Evolutionary conservation across 495 filamentous ascomycete genomes (phyloP), one percentile per base, ranked within the genome.

Genomic region (Parathielavia appendiculata): DNA sequence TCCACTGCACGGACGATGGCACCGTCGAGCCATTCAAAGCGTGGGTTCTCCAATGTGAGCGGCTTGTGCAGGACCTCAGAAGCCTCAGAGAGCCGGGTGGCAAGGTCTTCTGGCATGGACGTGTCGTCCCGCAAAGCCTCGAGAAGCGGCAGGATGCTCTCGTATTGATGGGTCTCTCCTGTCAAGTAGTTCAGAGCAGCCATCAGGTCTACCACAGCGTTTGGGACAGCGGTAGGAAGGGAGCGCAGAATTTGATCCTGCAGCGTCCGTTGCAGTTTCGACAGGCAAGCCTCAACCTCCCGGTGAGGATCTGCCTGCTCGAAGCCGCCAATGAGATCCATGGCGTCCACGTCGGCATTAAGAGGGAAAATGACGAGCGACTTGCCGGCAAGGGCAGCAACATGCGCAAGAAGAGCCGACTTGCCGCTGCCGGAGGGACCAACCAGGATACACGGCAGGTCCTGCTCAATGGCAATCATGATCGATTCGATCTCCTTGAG

Each of bases 11-110:
- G 82, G 20, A 97, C 86, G 34, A 99, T 83, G 55, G 92, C 80
- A 45, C 95, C 92, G 68, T 97, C 95, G 4, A 93, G 83, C 95
- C 95, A 99, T 67, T 96, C 89, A 69, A 99, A 99, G 3, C 85
- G 86, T 56, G 91, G 90, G 57, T 77, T 78, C 23, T 89, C 81
- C 20, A 86, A 71, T 5, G 71, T 69, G 35, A 77, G 61, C 20
- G 79, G 71, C 4, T 72, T 67, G 40, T 74, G 60, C 23, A 79
- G 69, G 51, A 86, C 57, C 17, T 58, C 66, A 7, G 60, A 56
- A 26, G 73, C 66, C 41, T 67, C 62, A 0, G 69, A 58, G 17
- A 80, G 63, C 8, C 62, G 60, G 14, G 54, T 20, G 6, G 43
- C 59, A 1, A 78, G 60, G 10, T 66, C 66, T 5, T 67, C 67